Base-by-base conservation (phyloP, 2,329 filamentous ascomycete genomes). In the Aspergillus sp. region DNA sequence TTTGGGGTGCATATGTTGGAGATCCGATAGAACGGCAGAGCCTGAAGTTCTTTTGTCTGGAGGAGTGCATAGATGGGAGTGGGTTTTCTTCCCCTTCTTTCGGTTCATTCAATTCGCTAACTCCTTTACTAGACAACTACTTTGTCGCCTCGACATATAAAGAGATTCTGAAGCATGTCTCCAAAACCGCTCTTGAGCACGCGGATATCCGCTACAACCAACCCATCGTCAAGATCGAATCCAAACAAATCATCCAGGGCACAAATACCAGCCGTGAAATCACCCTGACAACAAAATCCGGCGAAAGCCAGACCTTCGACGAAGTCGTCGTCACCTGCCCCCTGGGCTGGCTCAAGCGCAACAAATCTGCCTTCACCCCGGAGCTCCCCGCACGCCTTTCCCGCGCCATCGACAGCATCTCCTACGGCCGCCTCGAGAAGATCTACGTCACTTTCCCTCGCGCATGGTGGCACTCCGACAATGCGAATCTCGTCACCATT, bases 391-490 rank as follows among this genome's bases (percentile, higher is more conserved):
- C 66, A 1, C 72, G 76, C 13, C 72, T 85, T 15, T 68, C 68
- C 7, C 68, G 75, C 28, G 83, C 83, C 23, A 83, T 85, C 50
- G 71, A 78, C 49, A 77, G 74, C 62, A 80, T 83, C 63, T 80
- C 79, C 30, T 83, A 81, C 64, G 81, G 81, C 61, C 71, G 74
- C 19, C 69, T 80, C 1, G 81, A 84, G 67, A 81, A 81, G 62
- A 72, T 83, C 19, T 84, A 83, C 72, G 83, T 92, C 47, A 90
- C 84, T 43, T 96, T 96, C 68, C 87, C 90, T 0, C 81, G 77
- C 11, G 87, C 92, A 0, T 96, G 93, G 74, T 96, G 93, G 92
- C 80, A 86, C 71, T 60, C 72, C 69, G n/a, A 72, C 15, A 17
- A 15, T 13, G 23, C 30, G 34, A 41, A 41, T 41, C 34, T 41